Evolutionary conservation across 1,284 basidiomycete genomes (phyloP).

Genomic region (Ustilago tritici): DNA sequence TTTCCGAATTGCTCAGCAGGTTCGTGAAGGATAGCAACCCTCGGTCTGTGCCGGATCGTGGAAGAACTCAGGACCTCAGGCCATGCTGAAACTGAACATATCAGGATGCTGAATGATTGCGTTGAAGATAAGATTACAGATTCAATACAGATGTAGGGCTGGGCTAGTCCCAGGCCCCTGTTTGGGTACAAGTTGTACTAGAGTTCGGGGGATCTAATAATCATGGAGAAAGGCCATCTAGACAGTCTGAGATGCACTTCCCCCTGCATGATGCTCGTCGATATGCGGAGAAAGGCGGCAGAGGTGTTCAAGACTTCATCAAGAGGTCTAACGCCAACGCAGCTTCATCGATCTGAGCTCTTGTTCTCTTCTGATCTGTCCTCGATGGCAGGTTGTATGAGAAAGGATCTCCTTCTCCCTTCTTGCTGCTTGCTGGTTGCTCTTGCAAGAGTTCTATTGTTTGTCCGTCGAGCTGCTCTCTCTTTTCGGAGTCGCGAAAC

Average conservation of each 20-base stretch:
- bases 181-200: background rate
- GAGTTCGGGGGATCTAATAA: background rate
- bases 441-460: constrained; percentile 16
- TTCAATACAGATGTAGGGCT: background rate
- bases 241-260: too few species aligned
- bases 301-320: constrained; percentile 26
- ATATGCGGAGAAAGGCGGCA: too few species aligned
- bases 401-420: constrained; percentile 20
- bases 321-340: constrained; percentile 25
- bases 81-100: background rate
- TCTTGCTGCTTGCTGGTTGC: background rate
- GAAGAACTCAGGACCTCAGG: background rate
- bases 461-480: constrained; percentile 28
- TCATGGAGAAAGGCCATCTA: background rate
- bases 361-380: constrained; percentile 24
- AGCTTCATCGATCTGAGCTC: constrained; percentile 30
- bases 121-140: background rate
- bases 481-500: constrained; percentile 28
- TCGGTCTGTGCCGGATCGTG: background rate
- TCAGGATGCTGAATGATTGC: background rate
- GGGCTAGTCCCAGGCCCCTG: background rate
- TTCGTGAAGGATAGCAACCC: background rate
- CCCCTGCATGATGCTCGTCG: too few species aligned
- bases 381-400: constrained; percentile 17
- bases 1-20: background rate